Evolutionary conservation across 768 basidiomycete genomes (phyloP), one percentile per base, ranked within the genome.

Genomic region (Suillus cothurnatus): DNA sequence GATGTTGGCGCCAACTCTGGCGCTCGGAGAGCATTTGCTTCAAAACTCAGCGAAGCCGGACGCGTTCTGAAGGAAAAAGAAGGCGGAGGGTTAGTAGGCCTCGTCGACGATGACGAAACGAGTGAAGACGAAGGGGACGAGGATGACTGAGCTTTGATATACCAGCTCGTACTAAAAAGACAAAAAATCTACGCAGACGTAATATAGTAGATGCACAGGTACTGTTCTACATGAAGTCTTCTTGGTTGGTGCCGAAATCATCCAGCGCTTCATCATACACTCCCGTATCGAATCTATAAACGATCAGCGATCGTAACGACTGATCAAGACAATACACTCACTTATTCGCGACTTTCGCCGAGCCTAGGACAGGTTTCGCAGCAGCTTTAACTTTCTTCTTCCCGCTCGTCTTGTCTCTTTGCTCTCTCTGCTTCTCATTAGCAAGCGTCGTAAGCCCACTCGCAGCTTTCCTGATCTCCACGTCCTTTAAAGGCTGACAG

Each of bases 381-480:
- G 84, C 77, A 8, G 82, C 77, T 79, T 92, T 92, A 53, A 84
- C 79, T 81, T 96, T 96, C 82, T 95, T 97, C 86, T 96, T 97
- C 36, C 94, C 94, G 66, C 87, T 89, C 2, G 88, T 83, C 76
- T 91, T 93, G 41, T 95, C 94, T 68, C 90, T 85, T 70, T 91
- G 88, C 73, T 94, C 94, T 78, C 88, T 93, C 80, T 96, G 93
- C 81, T 99, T 99, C 81, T 96, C 94, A 72, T 97, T 98, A 59
- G 95, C 92, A 7, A 99, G 82, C 3, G 92, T 90, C 19, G 93
- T 94, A 62, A 99, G 80, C 4, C 82, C 88, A 59, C 88, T 91
- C 0, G 94, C 93, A 0, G 87, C 93, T 74, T 98, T 98, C 67
- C 95, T 86, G 32, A 95, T 89, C 70, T 99, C 97, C 61, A 95